Base-by-base conservation (phyloP, 495 filamentous ascomycete genomes). In the Pseudomonodictys pantanalensis region DNA sequence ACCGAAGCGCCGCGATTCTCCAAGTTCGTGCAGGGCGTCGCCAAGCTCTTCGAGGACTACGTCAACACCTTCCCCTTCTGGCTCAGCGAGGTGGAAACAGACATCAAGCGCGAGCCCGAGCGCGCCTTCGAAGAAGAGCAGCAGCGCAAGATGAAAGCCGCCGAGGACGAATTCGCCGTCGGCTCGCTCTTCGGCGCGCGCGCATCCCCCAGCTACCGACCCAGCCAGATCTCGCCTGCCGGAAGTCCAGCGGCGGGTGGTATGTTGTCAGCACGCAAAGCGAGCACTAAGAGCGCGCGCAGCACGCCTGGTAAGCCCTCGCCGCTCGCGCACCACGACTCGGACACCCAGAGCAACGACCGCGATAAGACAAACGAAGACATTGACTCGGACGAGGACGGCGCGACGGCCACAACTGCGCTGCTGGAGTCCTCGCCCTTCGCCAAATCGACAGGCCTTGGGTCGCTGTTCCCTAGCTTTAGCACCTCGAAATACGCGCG, bases 41-140 rank as follows among this genome's bases (percentile, higher is more conserved):
- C 92, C 11, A 83, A 85, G 33, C 77, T 97, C 7, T 97, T 96
- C 67, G 95, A 97, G 58, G 95, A 97, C 69, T 78, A 95, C 69
- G 92, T 98, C 71, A 97, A 97, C 74, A 90, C 81, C 55, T 85
- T 98, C 56, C 93, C 93, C 3, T 96, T 97, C 79, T 98, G 93
- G 93, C 82, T 97, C 2, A 81, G 85, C 57, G 88, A 92, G 51
- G 76, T 97, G 9, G 92, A 96, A 62, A 89, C 82, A 30, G 93
- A 98, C 66, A 97, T 98, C 65, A 83, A 91, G 50, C 88, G 87
- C 64, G 93, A 98, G 69, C 93, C 93, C 2, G 86, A 93, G 68
- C 81, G 82, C 29, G 93, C 95, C 1, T 97, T 95, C 71, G 86
- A 93, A 51, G 89, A 90, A 66, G 91, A 95, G 66, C 92, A 96